These are phyloP conservation scores for Pleurotus cornucopiae DNA, from an alignment of 768 basidiomycete genomes.

Conservation along the genomic window DNA sequence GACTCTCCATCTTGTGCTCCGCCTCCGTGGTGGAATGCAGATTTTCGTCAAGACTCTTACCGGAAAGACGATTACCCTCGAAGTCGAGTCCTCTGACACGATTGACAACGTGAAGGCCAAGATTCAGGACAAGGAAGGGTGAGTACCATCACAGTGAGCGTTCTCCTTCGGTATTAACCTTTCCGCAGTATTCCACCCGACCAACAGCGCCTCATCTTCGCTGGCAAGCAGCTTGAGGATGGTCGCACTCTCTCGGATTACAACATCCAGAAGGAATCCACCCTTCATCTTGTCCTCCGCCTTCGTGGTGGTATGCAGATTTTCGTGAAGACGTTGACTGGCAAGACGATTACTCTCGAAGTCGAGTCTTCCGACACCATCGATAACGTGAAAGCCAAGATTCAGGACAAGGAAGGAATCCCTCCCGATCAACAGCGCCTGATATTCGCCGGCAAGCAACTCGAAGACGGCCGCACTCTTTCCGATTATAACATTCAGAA, in stretches of 20 bases:
- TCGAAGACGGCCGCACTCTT: slow-evolving; percentile 87
- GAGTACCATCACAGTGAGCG: neutral
- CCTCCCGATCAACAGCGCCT: slow-evolving; percentile 88
- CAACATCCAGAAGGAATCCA: slow-evolving; percentile 95
- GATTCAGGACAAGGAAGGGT: slow-evolving; percentile 9
- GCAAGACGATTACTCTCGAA: slow-evolving; percentile 91
- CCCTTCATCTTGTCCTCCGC: slow-evolving; percentile 84
- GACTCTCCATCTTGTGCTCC: slow-evolving; percentile 84
- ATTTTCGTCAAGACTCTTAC: slow-evolving; percentile 9
- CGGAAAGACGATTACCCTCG: slow-evolving; percentile 7
- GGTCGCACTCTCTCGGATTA: slow-evolving; percentile 87
- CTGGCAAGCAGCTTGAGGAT: slow-evolving; percentile 94
- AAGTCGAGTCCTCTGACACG: slow-evolving; percentile 8
- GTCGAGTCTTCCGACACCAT: slow-evolving; percentile 93
- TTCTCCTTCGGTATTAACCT: neutral
- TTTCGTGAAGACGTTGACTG: slow-evolving; percentile 84
- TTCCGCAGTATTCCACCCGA: slow-evolving; percentile 29
- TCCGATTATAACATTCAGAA: slow-evolving; percentile 93
- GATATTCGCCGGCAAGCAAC: slow-evolving; percentile 90
- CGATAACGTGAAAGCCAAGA: slow-evolving; percentile 90
- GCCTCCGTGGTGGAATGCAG: slow-evolving; percentile 62
- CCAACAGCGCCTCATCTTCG: slow-evolving; percentile 94
- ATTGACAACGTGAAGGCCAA: slow-evolving; percentile 10
- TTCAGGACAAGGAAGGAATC: slow-evolving; percentile 90
- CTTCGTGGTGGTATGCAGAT: slow-evolving; percentile 95